Evolutionary conservation across 2,329 filamentous ascomycete species (phyloP).

Genomic region (Colletotrichum spinosum): DNA sequence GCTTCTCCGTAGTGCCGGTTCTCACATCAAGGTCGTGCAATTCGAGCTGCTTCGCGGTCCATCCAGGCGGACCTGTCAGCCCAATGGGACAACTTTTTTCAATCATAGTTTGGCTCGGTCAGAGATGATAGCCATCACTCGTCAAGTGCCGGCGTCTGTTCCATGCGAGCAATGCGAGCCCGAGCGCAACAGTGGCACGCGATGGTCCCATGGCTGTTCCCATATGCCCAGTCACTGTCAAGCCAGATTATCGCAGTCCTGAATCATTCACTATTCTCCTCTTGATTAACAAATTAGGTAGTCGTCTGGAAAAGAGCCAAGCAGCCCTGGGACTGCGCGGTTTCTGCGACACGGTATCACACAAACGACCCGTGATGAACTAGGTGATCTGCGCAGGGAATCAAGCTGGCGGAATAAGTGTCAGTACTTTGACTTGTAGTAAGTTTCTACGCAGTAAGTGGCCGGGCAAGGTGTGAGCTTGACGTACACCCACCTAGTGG

Average conservation of each 20-base stretch:
- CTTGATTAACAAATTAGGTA: background rate
- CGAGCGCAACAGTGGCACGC: background rate
- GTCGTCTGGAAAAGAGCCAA: background rate
- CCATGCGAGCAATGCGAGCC: slow-evolving; percentile 8
- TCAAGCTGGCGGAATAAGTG: too few species aligned
- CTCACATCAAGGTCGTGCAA: background rate
- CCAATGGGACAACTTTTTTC: slow-evolving; percentile 9
- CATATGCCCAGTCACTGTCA: background rate
- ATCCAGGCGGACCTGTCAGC: slow-evolving; percentile 7
- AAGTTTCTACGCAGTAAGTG: too few species aligned
- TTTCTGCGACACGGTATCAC: too few species aligned
- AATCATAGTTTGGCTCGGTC: slow-evolving; percentile 11
- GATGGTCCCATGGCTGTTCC: background rate
- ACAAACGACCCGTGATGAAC: too few species aligned
- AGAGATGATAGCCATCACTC: too few species aligned
- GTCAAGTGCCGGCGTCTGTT: too few species aligned
- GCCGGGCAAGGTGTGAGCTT: background rate
- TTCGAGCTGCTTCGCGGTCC: slow-evolving; percentile 1
- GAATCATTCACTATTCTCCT: slow-evolving; percentile 1
- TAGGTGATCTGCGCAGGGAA: background rate
- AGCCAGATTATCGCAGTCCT: background rate
- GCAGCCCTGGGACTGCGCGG: too few species aligned
- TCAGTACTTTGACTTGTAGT: too few species aligned
- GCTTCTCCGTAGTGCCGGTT: slow-evolving; percentile 18
- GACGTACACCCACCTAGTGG: background rate